Conservation (phyloP, 257 asterid genomes). For the Perilla frutescens region DNA sequence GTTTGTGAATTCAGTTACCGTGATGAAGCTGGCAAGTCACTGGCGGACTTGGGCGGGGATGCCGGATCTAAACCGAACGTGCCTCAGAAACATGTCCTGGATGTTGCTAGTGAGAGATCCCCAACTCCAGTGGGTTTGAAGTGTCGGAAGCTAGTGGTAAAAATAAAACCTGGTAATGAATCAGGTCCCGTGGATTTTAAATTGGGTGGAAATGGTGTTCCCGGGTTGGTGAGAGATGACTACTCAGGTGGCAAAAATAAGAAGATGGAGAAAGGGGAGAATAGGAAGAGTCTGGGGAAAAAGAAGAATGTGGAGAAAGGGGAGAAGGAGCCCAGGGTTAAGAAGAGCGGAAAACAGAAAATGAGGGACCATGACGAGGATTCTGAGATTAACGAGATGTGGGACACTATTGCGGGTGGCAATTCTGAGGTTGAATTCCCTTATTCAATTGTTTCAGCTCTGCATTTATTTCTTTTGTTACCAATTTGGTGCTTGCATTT, state of each 20-base stretch:
- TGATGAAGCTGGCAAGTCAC: constrained; percentile 86
- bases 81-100: constrained; percentile 50
- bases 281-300: constrained; percentile 58
- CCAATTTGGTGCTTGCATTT: constrained; percentile 7
- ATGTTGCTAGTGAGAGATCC: constrained; percentile 49
- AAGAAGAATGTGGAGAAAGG: constrained; percentile 60
- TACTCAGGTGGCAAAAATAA: constrained; percentile 53
- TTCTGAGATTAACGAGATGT: constrained; percentile 89
- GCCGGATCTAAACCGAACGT: constrained; percentile 65
- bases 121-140: constrained; percentile 70
- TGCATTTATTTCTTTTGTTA: neutral
- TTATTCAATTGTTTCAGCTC: constrained; percentile 40
- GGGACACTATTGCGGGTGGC: constrained; percentile 80
- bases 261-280: constrained; percentile 46
- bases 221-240: constrained; percentile 53
- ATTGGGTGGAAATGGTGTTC: constrained; percentile 53
- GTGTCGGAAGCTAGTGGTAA: constrained; percentile 72
- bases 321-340: constrained; percentile 56
- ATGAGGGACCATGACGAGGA: constrained; percentile 68
- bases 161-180: constrained; percentile 55
- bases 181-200: constrained; percentile 49
- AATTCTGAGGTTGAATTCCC: constrained; percentile 49
- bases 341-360: constrained; percentile 58
- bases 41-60: constrained; percentile 75
- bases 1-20: constrained; percentile 51